phyloP scores from a whole-genome alignment of 1,284 basidiomycete species.

The Apiotrichum veenhuisii region DNA sequence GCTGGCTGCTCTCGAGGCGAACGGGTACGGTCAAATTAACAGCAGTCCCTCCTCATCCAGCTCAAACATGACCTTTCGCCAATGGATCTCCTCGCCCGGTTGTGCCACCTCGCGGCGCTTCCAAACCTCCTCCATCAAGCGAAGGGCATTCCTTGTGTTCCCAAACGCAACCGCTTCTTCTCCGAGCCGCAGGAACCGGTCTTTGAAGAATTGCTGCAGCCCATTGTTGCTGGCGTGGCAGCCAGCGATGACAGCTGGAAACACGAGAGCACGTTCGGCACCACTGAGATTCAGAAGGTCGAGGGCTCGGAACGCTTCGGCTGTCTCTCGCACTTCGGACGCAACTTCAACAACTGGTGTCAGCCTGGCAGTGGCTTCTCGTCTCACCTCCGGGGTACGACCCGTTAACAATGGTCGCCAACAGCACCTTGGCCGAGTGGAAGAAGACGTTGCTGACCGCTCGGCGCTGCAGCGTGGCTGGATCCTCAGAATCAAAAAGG shows the following conservation, averaged over 20 bases:
- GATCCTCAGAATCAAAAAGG: constrained; percentile 4
- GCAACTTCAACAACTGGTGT: constrained; percentile 26
- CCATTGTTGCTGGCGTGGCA: constrained; percentile 21
- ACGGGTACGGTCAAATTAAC: constrained; percentile 20
- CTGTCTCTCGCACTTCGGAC: constrained; percentile 49
- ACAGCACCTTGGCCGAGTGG: constrained; percentile 20
- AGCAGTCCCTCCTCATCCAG: constrained; percentile 26
- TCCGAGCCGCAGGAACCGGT: constrained; percentile 54
- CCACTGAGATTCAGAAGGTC: constrained; percentile 49
- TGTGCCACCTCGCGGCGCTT: constrained; percentile 27
- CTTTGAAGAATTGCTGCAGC: constrained; percentile 54
- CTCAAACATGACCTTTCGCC: constrained; percentile 25
- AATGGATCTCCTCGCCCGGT: constrained; percentile 14
- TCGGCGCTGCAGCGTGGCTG: constrained; percentile 2
- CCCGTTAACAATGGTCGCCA: constrained; percentile 26
- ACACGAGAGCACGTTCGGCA: constrained; percentile 66
- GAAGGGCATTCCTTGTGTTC: constrained; percentile 59
- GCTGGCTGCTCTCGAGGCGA: too few species aligned
- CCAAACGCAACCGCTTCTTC: constrained; percentile 53
- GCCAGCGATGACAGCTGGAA: constrained; percentile 29
- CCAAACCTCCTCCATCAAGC: constrained; percentile 64
- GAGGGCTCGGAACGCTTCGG: constrained; percentile 50
- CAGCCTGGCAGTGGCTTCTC: neutral
- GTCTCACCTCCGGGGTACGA: constrained; percentile 23
- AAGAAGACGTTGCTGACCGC: constrained; percentile 27